Evolutionary conservation across 768 basidiomycete genomes (phyloP).

Genomic region (Psilocybe cubensis): DNA sequence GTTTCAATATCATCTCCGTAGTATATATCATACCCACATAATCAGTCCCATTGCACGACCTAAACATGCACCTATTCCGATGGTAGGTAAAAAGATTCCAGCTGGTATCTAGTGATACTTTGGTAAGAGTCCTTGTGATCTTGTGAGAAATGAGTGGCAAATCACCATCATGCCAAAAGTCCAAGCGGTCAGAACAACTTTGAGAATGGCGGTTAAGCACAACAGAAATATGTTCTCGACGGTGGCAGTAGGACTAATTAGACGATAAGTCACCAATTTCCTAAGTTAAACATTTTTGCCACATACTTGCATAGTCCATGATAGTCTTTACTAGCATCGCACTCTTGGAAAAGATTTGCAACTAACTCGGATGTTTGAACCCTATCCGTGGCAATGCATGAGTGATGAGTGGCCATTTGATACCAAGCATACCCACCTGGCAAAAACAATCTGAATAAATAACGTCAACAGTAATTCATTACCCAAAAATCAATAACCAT

Average conservation of each 20-base stretch:
- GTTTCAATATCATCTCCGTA: background rate
- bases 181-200: conserved; percentile 70
- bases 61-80: conserved; percentile 73
- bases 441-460: conserved; percentile 60
- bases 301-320: conserved; percentile 84
- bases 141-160: background rate
- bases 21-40: conserved; percentile 46
- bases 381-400: conserved; percentile 38
- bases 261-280: background rate
- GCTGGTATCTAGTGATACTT: conserved; percentile 61
- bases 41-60: conserved; percentile 73
- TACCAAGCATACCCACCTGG: conserved; percentile 41
- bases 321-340: conserved; percentile 67
- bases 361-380: conserved; percentile 83
- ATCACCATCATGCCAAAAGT: conserved; percentile 80
- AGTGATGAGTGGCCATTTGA: conserved; percentile 1
- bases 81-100: conserved; percentile 78
- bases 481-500: conserved; percentile 18
- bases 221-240: conserved; percentile 72
- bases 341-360: conserved; percentile 83
- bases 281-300: background rate
- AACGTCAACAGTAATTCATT: background rate
- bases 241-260: conserved; percentile 59
- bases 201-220: conserved; percentile 61
- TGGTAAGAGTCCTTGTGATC: background rate